Percentiles rank a stretch among this genome's conserved stretches.
Evolutionary conservation across 495 filamentous ascomycete genomes (phyloP).

Genomic region (Staphylotrichum longicolle): DNA sequence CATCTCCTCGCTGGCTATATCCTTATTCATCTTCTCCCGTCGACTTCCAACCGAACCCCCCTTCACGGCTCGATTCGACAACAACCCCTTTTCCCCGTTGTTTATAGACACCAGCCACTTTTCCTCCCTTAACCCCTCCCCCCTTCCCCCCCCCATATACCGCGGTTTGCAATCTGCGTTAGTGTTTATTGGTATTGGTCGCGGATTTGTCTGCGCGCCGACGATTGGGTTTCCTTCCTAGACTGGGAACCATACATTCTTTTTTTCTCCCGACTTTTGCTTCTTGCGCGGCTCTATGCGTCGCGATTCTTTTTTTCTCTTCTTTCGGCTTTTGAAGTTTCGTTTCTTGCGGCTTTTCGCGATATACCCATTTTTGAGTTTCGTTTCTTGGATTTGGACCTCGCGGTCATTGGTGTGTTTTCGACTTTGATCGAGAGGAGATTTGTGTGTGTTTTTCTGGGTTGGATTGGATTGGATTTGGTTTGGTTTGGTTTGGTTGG

Average conservation of each 20-base stretch:
- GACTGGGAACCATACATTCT: not conserved
- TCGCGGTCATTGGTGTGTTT: slow-evolving; percentile 2
- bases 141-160: not conserved
- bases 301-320: not conserved
- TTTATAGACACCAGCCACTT: not conserved
- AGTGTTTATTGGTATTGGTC: slow-evolving; percentile 12
- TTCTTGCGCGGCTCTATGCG: not conserved
- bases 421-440: not conserved
- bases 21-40: too few species aligned
- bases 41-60: too few species aligned
- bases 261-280: not conserved
- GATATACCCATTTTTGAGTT: slow-evolving; percentile 23
- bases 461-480: not conserved
- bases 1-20: too few species aligned
- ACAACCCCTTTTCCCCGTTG: not conserved
- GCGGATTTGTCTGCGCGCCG: too few species aligned
- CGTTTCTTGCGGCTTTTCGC: slow-evolving; percentile 10
- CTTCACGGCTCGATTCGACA: too few species aligned
- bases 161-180: not conserved
- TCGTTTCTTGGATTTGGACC: slow-evolving; percentile 10
- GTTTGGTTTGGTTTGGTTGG: not conserved
- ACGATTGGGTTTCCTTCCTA: not conserved
- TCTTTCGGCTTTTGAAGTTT: slow-evolving; percentile 15
- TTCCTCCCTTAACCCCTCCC: too few species aligned
- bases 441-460: not conserved